Percentiles rank a stretch among this genome's conserved stretches.
Evolutionary conservation across 225 moss, liverwort and hornwort genomes (phyloP).

Genomic region (Bryoerythrophyllum caledonicum): DNA sequence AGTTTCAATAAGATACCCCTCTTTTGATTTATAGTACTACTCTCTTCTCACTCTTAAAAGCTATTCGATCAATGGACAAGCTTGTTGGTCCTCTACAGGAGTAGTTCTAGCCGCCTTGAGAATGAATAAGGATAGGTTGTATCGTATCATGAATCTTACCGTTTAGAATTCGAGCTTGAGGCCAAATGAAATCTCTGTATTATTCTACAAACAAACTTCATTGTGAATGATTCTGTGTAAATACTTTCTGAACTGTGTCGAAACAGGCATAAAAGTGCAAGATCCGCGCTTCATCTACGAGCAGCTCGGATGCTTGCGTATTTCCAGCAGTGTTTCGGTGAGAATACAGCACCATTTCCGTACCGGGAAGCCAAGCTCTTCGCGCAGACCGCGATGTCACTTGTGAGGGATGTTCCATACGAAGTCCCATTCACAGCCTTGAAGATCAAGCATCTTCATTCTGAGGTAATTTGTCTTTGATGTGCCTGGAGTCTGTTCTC

Average conservation of each 20-base stretch:
- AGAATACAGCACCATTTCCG: conserved; percentile 65
- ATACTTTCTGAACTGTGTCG: conserved; percentile 32
- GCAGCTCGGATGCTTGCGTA: conserved; percentile 77
- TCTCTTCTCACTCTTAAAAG: too few relatives aligned
- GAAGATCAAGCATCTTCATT: conserved; percentile 78
- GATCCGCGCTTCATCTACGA: conserved; percentile 69
- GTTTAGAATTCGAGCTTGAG: too few relatives aligned
- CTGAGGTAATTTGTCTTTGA: conserved; percentile 53
- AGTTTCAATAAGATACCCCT: too few relatives aligned
- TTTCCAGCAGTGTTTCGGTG: conserved; percentile 75
- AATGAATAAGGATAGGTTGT: too few relatives aligned
- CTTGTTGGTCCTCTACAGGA: too few relatives aligned
- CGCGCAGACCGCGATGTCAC: conserved; percentile 69
- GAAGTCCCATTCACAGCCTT: conserved; percentile 72
- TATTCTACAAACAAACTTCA: too few relatives aligned
- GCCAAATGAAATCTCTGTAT: too few relatives aligned
- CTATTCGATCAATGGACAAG: too few relatives aligned
- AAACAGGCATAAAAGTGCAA: conserved; percentile 45
- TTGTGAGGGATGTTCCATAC: conserved; percentile 67
- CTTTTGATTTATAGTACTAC: too few relatives aligned
- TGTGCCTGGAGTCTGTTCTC: background rate
- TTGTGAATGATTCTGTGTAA: too few relatives aligned
- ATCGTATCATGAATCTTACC: too few relatives aligned
- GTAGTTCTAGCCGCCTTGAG: too few relatives aligned
- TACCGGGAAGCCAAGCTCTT: conserved; percentile 77